phyloP scores from a whole-genome alignment of 2,329 filamentous ascomycete species.

The Aspergillus terreus region DNA sequence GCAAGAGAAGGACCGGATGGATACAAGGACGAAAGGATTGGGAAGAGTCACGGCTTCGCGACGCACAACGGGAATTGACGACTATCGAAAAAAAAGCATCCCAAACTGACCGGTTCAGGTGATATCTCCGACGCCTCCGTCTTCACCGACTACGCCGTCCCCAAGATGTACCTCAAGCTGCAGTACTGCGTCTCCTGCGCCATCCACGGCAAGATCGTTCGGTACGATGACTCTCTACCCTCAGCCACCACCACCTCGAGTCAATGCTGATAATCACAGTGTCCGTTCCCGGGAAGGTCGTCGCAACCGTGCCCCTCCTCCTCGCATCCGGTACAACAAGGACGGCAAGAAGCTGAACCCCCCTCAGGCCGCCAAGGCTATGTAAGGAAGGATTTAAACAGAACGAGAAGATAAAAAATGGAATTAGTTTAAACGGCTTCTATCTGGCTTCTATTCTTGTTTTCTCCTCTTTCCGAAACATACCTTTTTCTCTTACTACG shows the following conservation, averaged over 20 bases:
- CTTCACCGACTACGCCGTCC: conserved; percentile 98
- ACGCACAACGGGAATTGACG: conserved; percentile 4
- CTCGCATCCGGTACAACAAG: conserved; percentile 99
- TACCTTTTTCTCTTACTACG: conserved; percentile 27
- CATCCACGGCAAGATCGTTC: conserved; percentile 99
- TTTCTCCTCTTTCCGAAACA: conserved; percentile 28
- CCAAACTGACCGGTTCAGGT: conserved; percentile 56
- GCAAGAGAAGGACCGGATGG: conserved; percentile 1
- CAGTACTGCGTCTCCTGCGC: conserved; percentile 99
- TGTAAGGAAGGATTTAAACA: conserved; percentile 27
- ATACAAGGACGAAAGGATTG: background rate
- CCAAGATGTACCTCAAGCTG: conserved; percentile 99
- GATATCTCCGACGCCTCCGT: conserved; percentile 99
- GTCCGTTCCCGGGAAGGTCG: conserved; percentile 95
- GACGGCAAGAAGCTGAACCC: conserved; percentile 99
- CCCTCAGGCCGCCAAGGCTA: conserved; percentile 68
- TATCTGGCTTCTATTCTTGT: conserved; percentile 30
- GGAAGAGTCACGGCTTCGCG: background rate
- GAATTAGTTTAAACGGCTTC: conserved; percentile 33
- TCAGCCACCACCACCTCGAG: background rate
- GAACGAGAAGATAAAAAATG: conserved; percentile 28
- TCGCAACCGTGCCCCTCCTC: conserved; percentile 97
- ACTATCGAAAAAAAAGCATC: background rate
- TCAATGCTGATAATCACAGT: conserved; percentile 51
- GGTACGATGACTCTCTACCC: conserved; percentile 62